Evolutionary conservation across 2,329 filamentous ascomycete genomes (phyloP), one percentile per base, ranked within the genome.

Genomic region (Sordariomycetes sp.): DNA sequence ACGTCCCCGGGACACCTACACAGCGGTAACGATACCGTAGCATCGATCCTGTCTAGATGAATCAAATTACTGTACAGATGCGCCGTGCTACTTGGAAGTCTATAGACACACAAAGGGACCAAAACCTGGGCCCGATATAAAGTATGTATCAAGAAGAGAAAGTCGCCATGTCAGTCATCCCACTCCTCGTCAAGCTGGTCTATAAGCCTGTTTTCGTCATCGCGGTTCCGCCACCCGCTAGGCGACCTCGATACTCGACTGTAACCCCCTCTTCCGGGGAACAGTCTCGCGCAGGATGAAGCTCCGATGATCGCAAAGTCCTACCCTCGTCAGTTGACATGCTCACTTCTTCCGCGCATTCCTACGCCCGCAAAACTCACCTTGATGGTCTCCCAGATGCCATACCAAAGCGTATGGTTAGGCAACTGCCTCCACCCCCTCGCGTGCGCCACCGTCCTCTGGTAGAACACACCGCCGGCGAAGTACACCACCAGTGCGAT

Each of bases 101-200:
- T 46, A 46, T 46, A 46, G 18, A 46, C 40, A 46, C 40, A n/a
- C n/a, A n/a, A 40, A 40, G 18, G 18, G 18, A 16, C 18, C 11
- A 40, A 40, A 46, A 46, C 6, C 16, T 46, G 40, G 40, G 28
- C 28, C 40, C 22, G 8, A 50, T 22, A 50, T 11, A 50, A 20
- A 20, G 24, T 11, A 55, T n/a, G 43, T 12, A 46, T 54, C 50
- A 18, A 54, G 46, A 59, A 55, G 16, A 46, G 22, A 34, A 55
- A 34, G 25, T 14, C 16, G 28, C 25, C 51, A 28, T 20, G 46
- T 60, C 66, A 86, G 62, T 96, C 92, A 65, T 97, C 92, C 93
- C 93, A 97, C 69, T 97, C 92, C 71, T 97, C 93, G 67, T 97
- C 94, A 60, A 97, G 78, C 71, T 97, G 90, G 70, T 97, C 93